A percentile compares a stretch with the other conserved stretches of the same genome.
Conservation (phyloP, 148 eudicot species). For the Nepenthes gracilis region DNA sequence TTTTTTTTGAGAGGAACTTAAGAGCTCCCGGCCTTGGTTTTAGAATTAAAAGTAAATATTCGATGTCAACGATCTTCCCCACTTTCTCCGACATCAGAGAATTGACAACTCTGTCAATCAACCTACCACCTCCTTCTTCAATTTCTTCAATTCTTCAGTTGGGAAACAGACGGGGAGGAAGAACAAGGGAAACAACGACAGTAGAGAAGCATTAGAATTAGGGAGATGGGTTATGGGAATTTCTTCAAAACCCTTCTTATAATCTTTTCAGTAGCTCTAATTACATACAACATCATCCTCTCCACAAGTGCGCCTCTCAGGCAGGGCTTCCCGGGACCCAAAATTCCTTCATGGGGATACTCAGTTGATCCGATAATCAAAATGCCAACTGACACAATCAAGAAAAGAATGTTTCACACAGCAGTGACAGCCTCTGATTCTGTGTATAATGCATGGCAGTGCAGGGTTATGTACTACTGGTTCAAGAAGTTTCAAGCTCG, state of each 20-base stretch:
- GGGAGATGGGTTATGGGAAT: constrained; percentile 47
- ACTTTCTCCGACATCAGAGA: too few relatives aligned
- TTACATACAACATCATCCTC: constrained; percentile 79
- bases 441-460: constrained; percentile 90
- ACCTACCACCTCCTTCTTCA: not conserved
- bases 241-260: constrained; percentile 49
- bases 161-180: too few relatives aligned
- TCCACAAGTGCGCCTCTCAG: constrained; percentile 70
- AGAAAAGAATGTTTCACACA: constrained; percentile 69
- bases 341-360: constrained; percentile 9
- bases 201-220: not conserved
- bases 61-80: too few relatives aligned
- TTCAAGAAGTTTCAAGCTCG: constrained; percentile 47
- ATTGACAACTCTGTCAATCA: too few relatives aligned
- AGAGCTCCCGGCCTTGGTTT: too few relatives aligned
- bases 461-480: constrained; percentile 95
- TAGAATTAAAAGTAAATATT: too few relatives aligned
- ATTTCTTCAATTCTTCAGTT: not conserved
- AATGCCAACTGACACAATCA: constrained; percentile 36
- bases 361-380: constrained; percentile 59
- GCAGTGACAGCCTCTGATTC: constrained; percentile 92
- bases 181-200: not conserved
- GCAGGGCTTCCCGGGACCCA: constrained; percentile 69
- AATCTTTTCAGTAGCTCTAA: constrained; percentile 61
- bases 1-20: too few relatives aligned